These are phyloP conservation scores for Aspergillus terreus DNA, from an alignment of 2,329 filamentous ascomycete species.

Conservation along the genomic window DNA sequence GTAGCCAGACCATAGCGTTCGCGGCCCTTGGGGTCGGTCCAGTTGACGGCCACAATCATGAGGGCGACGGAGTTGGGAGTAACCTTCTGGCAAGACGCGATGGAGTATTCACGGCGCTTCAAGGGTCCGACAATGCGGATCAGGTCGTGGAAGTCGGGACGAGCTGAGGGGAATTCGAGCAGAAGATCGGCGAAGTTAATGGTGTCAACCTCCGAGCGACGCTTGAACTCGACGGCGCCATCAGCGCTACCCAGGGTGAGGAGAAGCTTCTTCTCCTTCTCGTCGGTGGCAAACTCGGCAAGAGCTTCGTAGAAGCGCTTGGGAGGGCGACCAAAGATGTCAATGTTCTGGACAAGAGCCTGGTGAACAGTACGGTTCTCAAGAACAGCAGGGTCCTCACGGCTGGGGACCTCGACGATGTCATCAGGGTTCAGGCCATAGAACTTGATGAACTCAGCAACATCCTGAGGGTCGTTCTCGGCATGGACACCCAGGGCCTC, in stretches of 20 bases:
- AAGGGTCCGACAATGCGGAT: constrained; percentile 81
- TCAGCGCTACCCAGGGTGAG: constrained; percentile 71
- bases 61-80: constrained; percentile 84
- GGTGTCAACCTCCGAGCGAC: constrained; percentile 83
- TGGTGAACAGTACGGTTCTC: constrained; percentile 94
- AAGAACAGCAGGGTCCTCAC: constrained; percentile 68
- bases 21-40: constrained; percentile 84
- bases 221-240: constrained; percentile 87
- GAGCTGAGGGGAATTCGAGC: constrained; percentile 84
- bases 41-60: constrained; percentile 96
- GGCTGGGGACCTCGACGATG: constrained; percentile 85
- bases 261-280: constrained; percentile 76
- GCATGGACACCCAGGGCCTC: constrained; percentile 96
- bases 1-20: constrained; percentile 91
- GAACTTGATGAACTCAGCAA: constrained; percentile 80
- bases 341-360: constrained; percentile 83
- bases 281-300: constrained; percentile 78
- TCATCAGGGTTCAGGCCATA: constrained; percentile 81
- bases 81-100: constrained; percentile 93
- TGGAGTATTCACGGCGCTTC: constrained; percentile 98
- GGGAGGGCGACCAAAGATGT: constrained; percentile 93
- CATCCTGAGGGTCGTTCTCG: constrained; percentile 78
- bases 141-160: constrained; percentile 83
- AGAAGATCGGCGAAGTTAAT: constrained; percentile 88
- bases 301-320: constrained; percentile 97